A percentile compares a stretch with the other conserved stretches of the same genome.
phyloP scores from a whole-genome alignment of 2,329 filamentous ascomycete genomes.

The Fusarium oxysporum region DNA sequence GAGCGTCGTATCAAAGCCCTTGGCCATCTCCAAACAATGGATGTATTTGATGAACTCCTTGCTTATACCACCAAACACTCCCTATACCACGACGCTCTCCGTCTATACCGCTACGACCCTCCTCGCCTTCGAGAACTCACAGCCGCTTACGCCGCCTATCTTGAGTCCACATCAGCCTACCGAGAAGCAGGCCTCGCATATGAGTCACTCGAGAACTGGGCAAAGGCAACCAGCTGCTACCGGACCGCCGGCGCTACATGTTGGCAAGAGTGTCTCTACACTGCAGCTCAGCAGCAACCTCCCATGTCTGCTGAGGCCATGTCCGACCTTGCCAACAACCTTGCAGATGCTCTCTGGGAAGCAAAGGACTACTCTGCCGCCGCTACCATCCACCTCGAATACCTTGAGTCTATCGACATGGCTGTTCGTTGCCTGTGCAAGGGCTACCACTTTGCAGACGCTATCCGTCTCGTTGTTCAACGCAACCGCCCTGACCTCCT shows the following conservation, averaged over 20 bases:
- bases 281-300: slow-evolving; percentile 74
- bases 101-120: slow-evolving; percentile 85
- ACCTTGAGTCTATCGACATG: slow-evolving; percentile 77
- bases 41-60: slow-evolving; percentile 81
- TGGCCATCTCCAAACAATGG: slow-evolving; percentile 76
- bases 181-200: slow-evolving; percentile 91
- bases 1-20: slow-evolving; percentile 82
- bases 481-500: slow-evolving; percentile 73
- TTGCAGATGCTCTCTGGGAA: slow-evolving; percentile 85
- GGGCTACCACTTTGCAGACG: slow-evolving; percentile 87
- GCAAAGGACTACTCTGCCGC: slow-evolving; percentile 86
- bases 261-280: slow-evolving; percentile 92
- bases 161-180: slow-evolving; percentile 80
- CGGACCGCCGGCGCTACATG: slow-evolving; percentile 78
- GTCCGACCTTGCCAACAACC: slow-evolving; percentile 73
- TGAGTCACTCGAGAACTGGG: slow-evolving; percentile 83
- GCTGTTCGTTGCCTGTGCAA: slow-evolving; percentile 86
- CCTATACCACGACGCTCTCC: slow-evolving; percentile 82
- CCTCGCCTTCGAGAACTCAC: slow-evolving; percentile 76
- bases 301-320: slow-evolving; percentile 71
- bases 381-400: slow-evolving; percentile 82
- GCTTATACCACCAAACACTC: slow-evolving; percentile 82
- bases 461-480: slow-evolving; percentile 79
- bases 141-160: slow-evolving; percentile 80
- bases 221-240: slow-evolving; percentile 84